These are phyloP conservation scores for Aspergillus saccharolyticus DNA, from an alignment of 495 filamentous ascomycete species.

Conservation along the genomic window DNA sequence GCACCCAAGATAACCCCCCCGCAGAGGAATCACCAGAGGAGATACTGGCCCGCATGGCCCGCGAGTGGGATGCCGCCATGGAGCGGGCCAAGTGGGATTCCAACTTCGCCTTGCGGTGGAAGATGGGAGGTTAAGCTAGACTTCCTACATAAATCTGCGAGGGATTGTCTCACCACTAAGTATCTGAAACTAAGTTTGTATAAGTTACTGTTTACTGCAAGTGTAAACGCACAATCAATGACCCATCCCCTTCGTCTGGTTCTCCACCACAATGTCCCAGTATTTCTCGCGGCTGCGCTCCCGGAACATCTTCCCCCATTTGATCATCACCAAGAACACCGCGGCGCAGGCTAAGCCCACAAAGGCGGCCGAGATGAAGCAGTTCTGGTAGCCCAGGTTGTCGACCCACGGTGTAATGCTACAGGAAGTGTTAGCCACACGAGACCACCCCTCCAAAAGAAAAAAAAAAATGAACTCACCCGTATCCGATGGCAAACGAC, in stretches of 20 bases:
- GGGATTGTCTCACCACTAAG: too few relatives aligned
- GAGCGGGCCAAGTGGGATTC: conserved; percentile 26
- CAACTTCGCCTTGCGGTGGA: conserved; percentile 8
- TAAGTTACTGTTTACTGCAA: too few relatives aligned
- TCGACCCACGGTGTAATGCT: conserved; percentile 61
- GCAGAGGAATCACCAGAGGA: conserved; percentile 7
- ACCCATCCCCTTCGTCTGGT: conserved; percentile 37
- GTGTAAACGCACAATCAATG: too few relatives aligned
- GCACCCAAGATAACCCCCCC: not conserved
- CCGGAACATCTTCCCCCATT: conserved; percentile 45
- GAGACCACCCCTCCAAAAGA: too few relatives aligned
- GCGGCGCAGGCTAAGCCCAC: conserved; percentile 50
- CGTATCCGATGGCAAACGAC: conserved; percentile 56
- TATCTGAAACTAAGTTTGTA: too few relatives aligned
- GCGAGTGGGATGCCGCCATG: conserved; percentile 27
- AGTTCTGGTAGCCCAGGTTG: conserved; percentile 56
- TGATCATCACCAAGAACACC: conserved; percentile 53
- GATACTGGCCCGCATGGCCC: conserved; percentile 20
- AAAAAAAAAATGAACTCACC: conserved; percentile 25
- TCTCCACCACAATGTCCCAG: conserved; percentile 38
- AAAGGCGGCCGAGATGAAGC: conserved; percentile 59
- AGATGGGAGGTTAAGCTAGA: conserved; percentile 3
- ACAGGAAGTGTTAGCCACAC: conserved; percentile 9
- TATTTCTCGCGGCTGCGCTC: conserved; percentile 38
- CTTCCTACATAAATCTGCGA: too few relatives aligned